Evolutionary conservation across 169 alveolate genomes (phyloP), one percentile per base, ranked within the genome.

Genomic region (Plasmodium coatneyi): DNA sequence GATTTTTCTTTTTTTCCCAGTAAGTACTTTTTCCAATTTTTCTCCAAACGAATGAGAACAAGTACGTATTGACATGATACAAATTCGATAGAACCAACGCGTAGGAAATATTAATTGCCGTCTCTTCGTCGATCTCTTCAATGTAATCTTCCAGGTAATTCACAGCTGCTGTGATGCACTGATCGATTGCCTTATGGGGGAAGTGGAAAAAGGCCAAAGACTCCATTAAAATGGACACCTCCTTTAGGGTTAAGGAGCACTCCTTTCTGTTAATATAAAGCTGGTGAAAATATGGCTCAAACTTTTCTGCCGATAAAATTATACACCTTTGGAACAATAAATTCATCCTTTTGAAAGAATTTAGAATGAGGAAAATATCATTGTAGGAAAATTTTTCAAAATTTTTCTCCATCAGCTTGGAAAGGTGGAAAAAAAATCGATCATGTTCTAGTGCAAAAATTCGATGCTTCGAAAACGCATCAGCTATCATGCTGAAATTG

Each of bases 11-110:
- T 36, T 83, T 87, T 60, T 96, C 97, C 97, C 97, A 96, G 12
- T 66, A 92, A 30, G 95, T 87, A 1, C 94, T 95, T 46, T 95
- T 93, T 28, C 96, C 97, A 39, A 96, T 95, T 72, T 78, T 96
- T 70, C 97, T 93, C 97, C 97, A 94, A 39, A 96, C 80, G 83
- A 92, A 96, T 22, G 97, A 82, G 54, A 92, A 94, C 32, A 96
- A 78, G 83, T 96, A 96, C 22, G 92, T 71, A 86, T 96, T 96
- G 41, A 84, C 39, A 74, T 95, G 95, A 92, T 79, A 80, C 25
- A 81, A 12, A 84, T 92, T 82, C 14, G 96, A 87, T 39, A 92
- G 87, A 49, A 95, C 82, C 71, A 92, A 87, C 70, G 97, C 92
- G 60, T 92, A 72, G 9, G 96, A 96, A 14, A 95, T 52, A 76